phyloP scores from a whole-genome alignment of 148 eudicot species.

The Dianthus caryophyllus region DNA sequence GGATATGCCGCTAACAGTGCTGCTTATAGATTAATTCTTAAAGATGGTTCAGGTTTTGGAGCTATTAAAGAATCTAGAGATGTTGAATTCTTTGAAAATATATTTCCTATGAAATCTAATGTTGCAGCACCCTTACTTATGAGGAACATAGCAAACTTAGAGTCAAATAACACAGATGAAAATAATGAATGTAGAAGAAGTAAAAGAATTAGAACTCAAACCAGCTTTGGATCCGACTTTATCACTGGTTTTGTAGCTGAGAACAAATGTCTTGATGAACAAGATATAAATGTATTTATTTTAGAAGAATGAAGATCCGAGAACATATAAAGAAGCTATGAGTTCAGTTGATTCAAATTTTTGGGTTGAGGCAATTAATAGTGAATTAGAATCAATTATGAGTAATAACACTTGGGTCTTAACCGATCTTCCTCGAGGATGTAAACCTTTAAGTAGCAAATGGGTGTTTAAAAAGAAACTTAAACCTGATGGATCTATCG shows the following conservation, averaged over 20 bases:
- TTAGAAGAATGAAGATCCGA: conserved; percentile 6
- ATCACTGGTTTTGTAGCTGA: neutral
- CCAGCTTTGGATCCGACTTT: neutral
- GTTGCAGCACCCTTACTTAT: neutral
- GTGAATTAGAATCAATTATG: neutral
- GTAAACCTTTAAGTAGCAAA: no score
- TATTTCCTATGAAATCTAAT: neutral
- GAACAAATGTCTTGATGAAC: neutral
- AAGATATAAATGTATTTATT: neutral
- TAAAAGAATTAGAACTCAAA: no score
- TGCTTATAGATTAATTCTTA: neutral
- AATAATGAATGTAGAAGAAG: no score
- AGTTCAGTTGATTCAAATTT: neutral
- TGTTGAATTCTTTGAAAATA: neutral
- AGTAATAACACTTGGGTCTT: neutral
- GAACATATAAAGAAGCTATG: neutral
- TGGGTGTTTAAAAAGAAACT: no score
- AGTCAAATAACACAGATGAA: no score
- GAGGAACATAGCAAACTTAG: neutral
- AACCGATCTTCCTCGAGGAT: neutral
- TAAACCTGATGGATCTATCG: no score
- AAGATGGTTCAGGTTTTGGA: neutral
- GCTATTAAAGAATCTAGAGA: neutral
- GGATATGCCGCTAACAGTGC: neutral
- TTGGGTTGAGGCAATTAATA: conserved; percentile 1